These are phyloP conservation scores for Haplosporangium sp. DNA, from an alignment of 371 early-diverging fungal species.

Conservation along the genomic window DNA sequence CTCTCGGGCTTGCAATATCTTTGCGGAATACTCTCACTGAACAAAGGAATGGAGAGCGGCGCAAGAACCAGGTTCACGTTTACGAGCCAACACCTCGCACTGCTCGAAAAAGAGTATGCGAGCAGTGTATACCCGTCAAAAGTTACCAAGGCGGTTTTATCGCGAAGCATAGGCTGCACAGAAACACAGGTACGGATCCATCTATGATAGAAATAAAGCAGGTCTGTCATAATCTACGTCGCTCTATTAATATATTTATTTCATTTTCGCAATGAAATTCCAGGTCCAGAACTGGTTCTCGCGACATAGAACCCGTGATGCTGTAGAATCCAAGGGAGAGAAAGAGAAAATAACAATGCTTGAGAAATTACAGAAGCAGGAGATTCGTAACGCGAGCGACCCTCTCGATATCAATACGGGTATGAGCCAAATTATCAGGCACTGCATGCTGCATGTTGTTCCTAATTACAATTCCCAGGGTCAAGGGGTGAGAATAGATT, in stretches of 20 bases:
- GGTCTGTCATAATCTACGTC: neutral
- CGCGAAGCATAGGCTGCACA: conserved; percentile 25
- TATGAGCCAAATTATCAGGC: neutral
- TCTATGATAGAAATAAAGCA: neutral
- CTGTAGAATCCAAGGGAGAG: conserved; percentile 6
- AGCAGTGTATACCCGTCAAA: conserved; percentile 16
- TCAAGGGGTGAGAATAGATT: too few species aligned
- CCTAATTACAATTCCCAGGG: too few species aligned
- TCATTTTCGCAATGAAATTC: neutral
- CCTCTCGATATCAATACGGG: too few species aligned
- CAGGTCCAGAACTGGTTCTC: conserved; percentile 40
- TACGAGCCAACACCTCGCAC: conserved; percentile 14
- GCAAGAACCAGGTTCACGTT: conserved; percentile 18
- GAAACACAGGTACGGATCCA: conserved; percentile 32
- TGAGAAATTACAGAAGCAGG: neutral
- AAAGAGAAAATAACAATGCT: conserved; percentile 14
- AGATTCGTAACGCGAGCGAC: too few species aligned
- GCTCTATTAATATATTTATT: neutral
- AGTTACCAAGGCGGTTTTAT: conserved; percentile 14
- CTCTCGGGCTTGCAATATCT: too few species aligned
- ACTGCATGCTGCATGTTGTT: too few species aligned
- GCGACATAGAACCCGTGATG: conserved; percentile 23
- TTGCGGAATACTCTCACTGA: too few species aligned
- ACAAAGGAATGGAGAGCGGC: conserved; percentile 12
- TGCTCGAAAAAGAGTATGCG: conserved; percentile 24